These are phyloP conservation scores for Penicillium brevicompactum DNA, from an alignment of 2,329 filamentous ascomycete genomes.

Conservation along the genomic window DNA sequence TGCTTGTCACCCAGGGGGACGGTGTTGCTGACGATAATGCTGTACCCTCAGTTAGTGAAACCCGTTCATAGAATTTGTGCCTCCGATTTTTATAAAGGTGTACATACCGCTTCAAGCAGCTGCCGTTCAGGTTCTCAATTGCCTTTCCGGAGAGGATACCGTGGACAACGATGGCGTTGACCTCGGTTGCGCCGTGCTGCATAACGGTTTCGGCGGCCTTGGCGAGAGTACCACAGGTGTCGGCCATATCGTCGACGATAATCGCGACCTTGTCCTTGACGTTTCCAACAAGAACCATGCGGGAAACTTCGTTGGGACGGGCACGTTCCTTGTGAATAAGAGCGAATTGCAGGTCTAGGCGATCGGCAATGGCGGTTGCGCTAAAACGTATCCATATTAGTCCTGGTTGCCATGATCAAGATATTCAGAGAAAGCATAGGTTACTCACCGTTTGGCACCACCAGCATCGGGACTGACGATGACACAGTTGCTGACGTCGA, in stretches of 20 bases:
- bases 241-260: conserved; percentile 96
- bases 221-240: conserved; percentile 84
- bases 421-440: not conserved
- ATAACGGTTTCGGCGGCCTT: conserved; percentile 91
- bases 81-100: not conserved
- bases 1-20: conserved; percentile 81
- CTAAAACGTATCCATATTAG: conserved; percentile 39
- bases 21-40: conserved; percentile 88
- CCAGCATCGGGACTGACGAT: conserved; percentile 95
- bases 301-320: conserved; percentile 84
- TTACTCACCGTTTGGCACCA: conserved; percentile 76
- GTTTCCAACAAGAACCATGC: conserved; percentile 95
- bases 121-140: conserved; percentile 80
- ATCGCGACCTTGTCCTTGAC: conserved; percentile 91
- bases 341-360: conserved; percentile 85
- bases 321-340: conserved; percentile 97
- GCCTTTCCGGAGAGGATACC: conserved; percentile 87
- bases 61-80: not conserved
- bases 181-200: conserved; percentile 80
- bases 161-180: conserved; percentile 94
- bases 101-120: conserved; percentile 57
- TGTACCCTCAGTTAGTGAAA: conserved; percentile 37
- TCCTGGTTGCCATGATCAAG: not conserved
- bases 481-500: conserved; percentile 78
- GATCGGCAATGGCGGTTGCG: conserved; percentile 90